Evolutionary conservation across 306 rosid genomes (phyloP), one percentile per base, ranked within the genome.

Genomic region (Vicia faba): DNA sequence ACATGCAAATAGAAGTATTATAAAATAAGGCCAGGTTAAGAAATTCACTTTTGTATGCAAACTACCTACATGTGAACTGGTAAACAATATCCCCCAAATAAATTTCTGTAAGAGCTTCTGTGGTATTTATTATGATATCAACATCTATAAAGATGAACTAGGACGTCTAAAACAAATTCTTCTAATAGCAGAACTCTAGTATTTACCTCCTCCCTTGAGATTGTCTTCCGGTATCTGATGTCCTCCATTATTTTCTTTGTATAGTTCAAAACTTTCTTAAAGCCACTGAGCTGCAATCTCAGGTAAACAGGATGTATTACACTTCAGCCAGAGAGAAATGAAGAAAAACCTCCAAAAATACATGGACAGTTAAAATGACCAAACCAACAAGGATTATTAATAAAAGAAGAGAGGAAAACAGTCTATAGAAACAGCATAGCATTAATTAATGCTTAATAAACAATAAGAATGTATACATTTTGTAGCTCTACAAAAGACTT

Each of bases 141-240:
- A 59, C 51, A 26, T 46, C 16, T 8, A 48, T 16, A 58, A 67
- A 26, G 61, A 71, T 13, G 62, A 68, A 73, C 46, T 16, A 48
- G 31, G 46, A 70, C n/a, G 7, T 69, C 70, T 33, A 14, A 57
- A 73, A 38, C 39, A 64, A 11, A 56, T 15, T 61, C 58, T 60
- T 64, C 46, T 13, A 44, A 16, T 41, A 16, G 67, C 36, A 13
- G 40, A 75, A 49, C 50, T 33, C 61, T 57, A 70, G 53, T 71
- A 74, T 79, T 74, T 90, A 95, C 99, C 99, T 95, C 99, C 80
- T 95, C 99, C 1, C 99, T 88, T 40, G 97, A 78, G 78, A 95
- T 72, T 61, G 88, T 44, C 80, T 11, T 90, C 85, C 97, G 80
- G 80, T 84, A 83, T 80, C 83, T 84, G 63, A 89, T 83, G 82